Evolutionary conservation across 306 rosid genomes (phyloP).

Genomic region (Lupinus albus): DNA sequence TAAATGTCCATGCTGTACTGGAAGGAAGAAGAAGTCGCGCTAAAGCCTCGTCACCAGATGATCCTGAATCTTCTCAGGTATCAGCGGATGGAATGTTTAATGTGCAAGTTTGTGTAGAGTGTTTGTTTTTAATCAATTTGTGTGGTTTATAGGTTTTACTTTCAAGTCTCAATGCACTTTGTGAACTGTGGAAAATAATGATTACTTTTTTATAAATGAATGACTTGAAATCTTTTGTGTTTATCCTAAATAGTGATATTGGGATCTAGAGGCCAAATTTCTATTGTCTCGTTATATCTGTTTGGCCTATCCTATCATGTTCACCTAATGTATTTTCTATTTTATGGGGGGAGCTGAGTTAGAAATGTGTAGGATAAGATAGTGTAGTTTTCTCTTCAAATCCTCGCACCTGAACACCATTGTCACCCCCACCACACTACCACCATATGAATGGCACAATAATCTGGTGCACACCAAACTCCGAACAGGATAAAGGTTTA

Average conservation of each 20-base stretch:
- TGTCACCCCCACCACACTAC: no score
- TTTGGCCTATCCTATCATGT: no score
- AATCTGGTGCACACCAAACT: no score
- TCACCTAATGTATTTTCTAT: no score
- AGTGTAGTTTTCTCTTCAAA: no score
- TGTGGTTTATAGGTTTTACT: not conserved
- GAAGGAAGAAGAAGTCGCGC: slow-evolving; percentile 87
- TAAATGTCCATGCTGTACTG: slow-evolving; percentile 86
- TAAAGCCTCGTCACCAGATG: slow-evolving; percentile 62
- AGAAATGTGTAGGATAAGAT: no score
- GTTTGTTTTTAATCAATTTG: not conserved
- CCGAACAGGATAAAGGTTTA: no score
- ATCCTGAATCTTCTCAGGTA: slow-evolving; percentile 68
- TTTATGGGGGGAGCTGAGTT: no score
- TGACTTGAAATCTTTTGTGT: not conserved
- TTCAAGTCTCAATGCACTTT: not conserved
- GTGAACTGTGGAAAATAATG: not conserved
- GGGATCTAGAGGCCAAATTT: slow-evolving; percentile 11
- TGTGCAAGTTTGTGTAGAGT: no score
- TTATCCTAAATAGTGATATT: not conserved
- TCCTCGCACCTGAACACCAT: no score
- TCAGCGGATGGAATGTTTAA: not conserved
- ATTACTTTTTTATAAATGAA: not conserved
- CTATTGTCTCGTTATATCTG: not conserved
- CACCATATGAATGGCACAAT: no score